phyloP scores from a whole-genome alignment of 805 yeast species.

The Candida taoyuanica region DNA sequence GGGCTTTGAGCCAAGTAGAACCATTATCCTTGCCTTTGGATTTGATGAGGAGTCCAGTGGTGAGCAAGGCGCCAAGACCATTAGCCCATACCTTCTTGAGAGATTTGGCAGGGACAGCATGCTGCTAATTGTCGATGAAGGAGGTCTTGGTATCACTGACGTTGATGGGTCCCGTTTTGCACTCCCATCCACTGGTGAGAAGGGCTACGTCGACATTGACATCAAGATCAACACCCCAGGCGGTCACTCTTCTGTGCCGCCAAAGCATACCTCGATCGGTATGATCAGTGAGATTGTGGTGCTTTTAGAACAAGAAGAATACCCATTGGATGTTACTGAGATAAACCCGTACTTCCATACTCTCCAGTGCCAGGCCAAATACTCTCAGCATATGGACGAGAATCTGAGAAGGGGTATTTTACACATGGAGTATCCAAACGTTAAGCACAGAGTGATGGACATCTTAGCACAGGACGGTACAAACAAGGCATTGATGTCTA shows the following conservation, averaged over 20 bases:
- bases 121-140: constrained; percentile 69
- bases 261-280: constrained; percentile 53
- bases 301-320: constrained; percentile 43
- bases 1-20: constrained; percentile 56
- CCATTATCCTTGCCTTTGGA: constrained; percentile 63
- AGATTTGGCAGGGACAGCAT: constrained; percentile 59
- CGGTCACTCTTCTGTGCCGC: constrained; percentile 78
- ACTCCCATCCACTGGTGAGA: constrained; percentile 55
- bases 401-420: constrained; percentile 28
- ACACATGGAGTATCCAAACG: constrained; percentile 23
- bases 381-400: constrained; percentile 27
- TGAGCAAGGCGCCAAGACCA: constrained; percentile 41
- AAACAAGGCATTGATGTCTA: constrained; percentile 14
- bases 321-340: constrained; percentile 26
- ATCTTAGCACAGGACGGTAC: constrained; percentile 13
- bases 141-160: constrained; percentile 33
- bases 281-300: constrained; percentile 38
- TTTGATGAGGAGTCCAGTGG: constrained; percentile 1
- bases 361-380: constrained; percentile 56
- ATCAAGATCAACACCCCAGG: constrained; percentile 58
- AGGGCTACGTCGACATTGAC: constrained; percentile 51
- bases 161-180: constrained; percentile 38
- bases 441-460: constrained; percentile 32
- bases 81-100: constrained; percentile 43
- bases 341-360: constrained; percentile 56